A percentile compares a stretch with the other conserved stretches of the same genome.
phyloP scores from a whole-genome alignment of 2,329 filamentous ascomycete species.

The Emmonsia crescens region DNA sequence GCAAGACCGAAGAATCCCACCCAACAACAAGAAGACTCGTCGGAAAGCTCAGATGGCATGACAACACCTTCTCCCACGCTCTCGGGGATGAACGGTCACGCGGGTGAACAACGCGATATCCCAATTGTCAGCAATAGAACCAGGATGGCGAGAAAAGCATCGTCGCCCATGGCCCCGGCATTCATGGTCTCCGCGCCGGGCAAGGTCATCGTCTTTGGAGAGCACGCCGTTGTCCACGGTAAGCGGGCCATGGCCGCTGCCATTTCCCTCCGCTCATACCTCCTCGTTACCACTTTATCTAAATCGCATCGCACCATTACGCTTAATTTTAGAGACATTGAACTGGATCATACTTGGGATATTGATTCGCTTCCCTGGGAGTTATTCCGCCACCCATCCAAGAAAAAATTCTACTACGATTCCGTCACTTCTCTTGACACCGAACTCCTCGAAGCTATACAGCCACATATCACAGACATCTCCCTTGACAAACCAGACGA shows the following conservation, averaged over 20 bases:
- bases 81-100: slow-evolving; percentile 14
- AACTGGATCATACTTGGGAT: slow-evolving; percentile 82
- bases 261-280: slow-evolving; percentile 89
- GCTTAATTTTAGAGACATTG: slow-evolving; percentile 82
- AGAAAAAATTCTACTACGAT: slow-evolving; percentile 94
- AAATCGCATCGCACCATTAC: slow-evolving; percentile 84
- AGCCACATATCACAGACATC: slow-evolving; percentile 65
- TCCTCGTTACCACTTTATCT: slow-evolving; percentile 86
- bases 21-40: slow-evolving; percentile 14
- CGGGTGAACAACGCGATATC: slow-evolving; percentile 4
- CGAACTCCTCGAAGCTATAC: slow-evolving; percentile 68
- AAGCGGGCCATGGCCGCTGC: slow-evolving; percentile 94
- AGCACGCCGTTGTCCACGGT: slow-evolving; percentile 95
- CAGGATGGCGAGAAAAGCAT: slow-evolving; percentile 27
- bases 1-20: slow-evolving; percentile 13
- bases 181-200: slow-evolving; percentile 98
- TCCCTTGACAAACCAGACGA: slow-evolving; percentile 56
- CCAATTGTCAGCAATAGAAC: background rate
- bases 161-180: slow-evolving; percentile 60
- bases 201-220: slow-evolving; percentile 96
- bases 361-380: slow-evolving; percentile 87
- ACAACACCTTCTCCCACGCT: slow-evolving; percentile 20
- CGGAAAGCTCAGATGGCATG: slow-evolving; percentile 23
- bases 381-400: slow-evolving; percentile 63
- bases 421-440: slow-evolving; percentile 72